Evolutionary conservation across 768 basidiomycete genomes (phyloP).

Genomic region (Kwoniella bestiolae): DNA sequence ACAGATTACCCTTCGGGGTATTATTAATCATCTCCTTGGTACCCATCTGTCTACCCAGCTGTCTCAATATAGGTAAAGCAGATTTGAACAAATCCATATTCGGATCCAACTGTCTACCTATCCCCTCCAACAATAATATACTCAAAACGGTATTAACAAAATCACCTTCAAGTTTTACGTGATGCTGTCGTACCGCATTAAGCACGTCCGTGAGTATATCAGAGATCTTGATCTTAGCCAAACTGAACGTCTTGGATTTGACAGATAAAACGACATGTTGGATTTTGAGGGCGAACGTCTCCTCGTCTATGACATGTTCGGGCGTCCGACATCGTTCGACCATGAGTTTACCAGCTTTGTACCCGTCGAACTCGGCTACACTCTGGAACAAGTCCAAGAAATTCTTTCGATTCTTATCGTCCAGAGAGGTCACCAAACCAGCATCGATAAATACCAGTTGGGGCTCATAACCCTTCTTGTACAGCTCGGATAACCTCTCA

Average conservation of each 20-base stretch:
- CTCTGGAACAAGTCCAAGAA: slow-evolving; percentile 97
- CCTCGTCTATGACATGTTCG: slow-evolving; percentile 83
- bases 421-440: slow-evolving; percentile 87
- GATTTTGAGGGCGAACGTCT: slow-evolving; percentile 97
- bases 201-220: slow-evolving; percentile 90
- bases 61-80: slow-evolving; percentile 87
- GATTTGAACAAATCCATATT: slow-evolving; percentile 91
- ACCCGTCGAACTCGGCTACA: slow-evolving; percentile 95
- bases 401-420: slow-evolving; percentile 79
- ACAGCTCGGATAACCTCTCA: slow-evolving; percentile 67
- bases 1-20: slow-evolving; percentile 72
- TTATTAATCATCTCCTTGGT: slow-evolving; percentile 67
- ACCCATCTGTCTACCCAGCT: slow-evolving; percentile 90
- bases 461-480: slow-evolving; percentile 78
- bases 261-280: slow-evolving; percentile 91
- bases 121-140: slow-evolving; percentile 90
- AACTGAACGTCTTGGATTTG: slow-evolving; percentile 94
- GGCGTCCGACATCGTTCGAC: slow-evolving; percentile 90
- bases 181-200: slow-evolving; percentile 80
- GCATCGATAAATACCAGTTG: slow-evolving; percentile 97
- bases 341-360: slow-evolving; percentile 93
- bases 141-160: slow-evolving; percentile 98
- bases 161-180: slow-evolving; percentile 98
- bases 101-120: slow-evolving; percentile 91
- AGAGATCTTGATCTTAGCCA: slow-evolving; percentile 94